These are phyloP conservation scores for Wickerhamomyces chambardii DNA, from an alignment of 805 yeast species.

Conservation along the genomic window DNA sequence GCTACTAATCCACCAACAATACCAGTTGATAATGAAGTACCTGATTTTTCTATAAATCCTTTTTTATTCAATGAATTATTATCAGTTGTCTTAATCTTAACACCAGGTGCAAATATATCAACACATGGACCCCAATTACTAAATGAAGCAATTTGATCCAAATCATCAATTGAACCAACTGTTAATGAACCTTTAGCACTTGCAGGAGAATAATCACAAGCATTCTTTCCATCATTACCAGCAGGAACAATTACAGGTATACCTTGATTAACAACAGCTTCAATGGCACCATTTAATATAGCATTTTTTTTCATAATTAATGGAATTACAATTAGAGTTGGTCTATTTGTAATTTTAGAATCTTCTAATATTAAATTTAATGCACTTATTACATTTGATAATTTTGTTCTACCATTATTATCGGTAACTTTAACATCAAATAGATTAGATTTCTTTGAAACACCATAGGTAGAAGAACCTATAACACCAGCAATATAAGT, in stretches of 20 bases:
- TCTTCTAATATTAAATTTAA: conserved; percentile 19
- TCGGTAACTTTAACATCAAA: conserved; percentile 35
- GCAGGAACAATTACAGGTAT: conserved; percentile 40
- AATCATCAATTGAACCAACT: conserved; percentile 83
- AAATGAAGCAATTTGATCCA: conserved; percentile 43
- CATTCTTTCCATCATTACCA: conserved; percentile 34
- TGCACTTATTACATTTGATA: conserved; percentile 25
- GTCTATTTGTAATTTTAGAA: conserved; percentile 21
- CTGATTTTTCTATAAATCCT: conserved; percentile 25
- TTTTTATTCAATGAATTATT: conserved; percentile 19
- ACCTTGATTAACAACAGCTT: conserved; percentile 30
- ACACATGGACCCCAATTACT: conserved; percentile 45
- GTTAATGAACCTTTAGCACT: conserved; percentile 53
- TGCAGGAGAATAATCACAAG: conserved; percentile 39
- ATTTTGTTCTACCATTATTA: conserved; percentile 24
- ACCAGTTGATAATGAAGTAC: conserved; percentile 43
- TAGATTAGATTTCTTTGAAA: conserved; percentile 34
- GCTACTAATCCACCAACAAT: conserved; percentile 36
- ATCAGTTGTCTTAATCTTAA: conserved; percentile 31
- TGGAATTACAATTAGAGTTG: conserved; percentile 29
- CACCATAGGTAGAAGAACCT: conserved; percentile 43
- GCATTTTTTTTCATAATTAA: conserved; percentile 26
- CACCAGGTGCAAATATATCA: conserved; percentile 42
- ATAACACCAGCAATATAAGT: conserved; percentile 48
- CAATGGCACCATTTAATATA: conserved; percentile 34